These are phyloP conservation scores for Apiotrichum siamense DNA, from an alignment of 1,284 basidiomycete species.

Conservation along the genomic window DNA sequence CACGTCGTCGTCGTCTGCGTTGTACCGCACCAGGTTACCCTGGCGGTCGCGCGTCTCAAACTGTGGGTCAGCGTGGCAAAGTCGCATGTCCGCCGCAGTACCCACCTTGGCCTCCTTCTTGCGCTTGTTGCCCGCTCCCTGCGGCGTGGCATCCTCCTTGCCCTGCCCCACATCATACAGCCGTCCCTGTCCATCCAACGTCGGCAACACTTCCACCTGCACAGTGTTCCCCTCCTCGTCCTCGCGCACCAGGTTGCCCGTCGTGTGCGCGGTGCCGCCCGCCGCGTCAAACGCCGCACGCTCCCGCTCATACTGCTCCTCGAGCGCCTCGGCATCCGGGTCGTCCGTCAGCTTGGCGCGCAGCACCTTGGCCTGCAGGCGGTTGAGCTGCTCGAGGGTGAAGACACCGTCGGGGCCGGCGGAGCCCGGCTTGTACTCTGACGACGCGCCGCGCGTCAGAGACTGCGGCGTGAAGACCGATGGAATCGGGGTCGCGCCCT, in stretches of 20 bases:
- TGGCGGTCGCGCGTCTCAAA: constrained; percentile 88
- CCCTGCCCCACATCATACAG: constrained; percentile 84
- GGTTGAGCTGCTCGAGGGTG: constrained; percentile 65
- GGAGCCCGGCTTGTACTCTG: not conserved
- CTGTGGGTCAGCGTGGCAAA: constrained; percentile 30
- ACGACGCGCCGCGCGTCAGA: constrained; percentile 29
- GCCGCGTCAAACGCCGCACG: constrained; percentile 50
- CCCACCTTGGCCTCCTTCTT: constrained; percentile 66
- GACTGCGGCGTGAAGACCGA: constrained; percentile 73
- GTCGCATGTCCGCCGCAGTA: too few species aligned
- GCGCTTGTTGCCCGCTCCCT: constrained; percentile 57
- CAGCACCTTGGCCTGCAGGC: constrained; percentile 85
- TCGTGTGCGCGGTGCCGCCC: constrained; percentile 34
- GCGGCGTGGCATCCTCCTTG: constrained; percentile 41
- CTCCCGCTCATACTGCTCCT: constrained; percentile 72
- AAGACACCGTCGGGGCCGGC: constrained; percentile 31
- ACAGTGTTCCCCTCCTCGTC: constrained; percentile 40
- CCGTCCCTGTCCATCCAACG: constrained; percentile 75
- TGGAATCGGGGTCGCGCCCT: constrained; percentile 67
- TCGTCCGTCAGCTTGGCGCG: constrained; percentile 77
- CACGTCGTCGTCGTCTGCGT: constrained; percentile 80
- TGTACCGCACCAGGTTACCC: constrained; percentile 72
- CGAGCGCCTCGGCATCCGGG: constrained; percentile 65
- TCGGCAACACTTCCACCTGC: constrained; percentile 76
- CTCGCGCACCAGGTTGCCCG: constrained; percentile 36